phyloP scores from a whole-genome alignment of 345 rosid genomes.

The Zanthoxylum bungeanum region DNA sequence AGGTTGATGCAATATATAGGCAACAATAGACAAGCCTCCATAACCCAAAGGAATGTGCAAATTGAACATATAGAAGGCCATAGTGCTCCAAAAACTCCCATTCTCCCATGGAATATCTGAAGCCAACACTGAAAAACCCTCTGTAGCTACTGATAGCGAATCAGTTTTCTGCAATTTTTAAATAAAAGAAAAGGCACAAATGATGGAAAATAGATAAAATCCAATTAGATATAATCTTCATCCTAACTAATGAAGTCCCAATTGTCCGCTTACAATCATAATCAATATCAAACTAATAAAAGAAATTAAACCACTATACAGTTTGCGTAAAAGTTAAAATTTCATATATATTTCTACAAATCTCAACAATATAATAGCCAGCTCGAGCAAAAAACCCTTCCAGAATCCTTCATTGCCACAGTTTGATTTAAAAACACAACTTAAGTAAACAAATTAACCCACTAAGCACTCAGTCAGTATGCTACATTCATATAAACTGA shows the following conservation, averaged over 20 bases:
- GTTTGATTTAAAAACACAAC: neutral
- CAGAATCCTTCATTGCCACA: neutral
- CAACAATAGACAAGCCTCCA: no score
- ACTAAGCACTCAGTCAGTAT: neutral
- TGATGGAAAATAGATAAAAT: no score
- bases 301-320: neutral
- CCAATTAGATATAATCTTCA: no score
- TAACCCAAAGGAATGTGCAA: no score
- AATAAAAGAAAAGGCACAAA: no score
- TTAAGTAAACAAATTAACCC: neutral
- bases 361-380: no score
- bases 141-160: constrained; percentile 6
- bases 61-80: no score
- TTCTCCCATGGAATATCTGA: constrained; percentile 54
- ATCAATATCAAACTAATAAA: constrained; percentile 5
- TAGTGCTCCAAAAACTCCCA: no score
- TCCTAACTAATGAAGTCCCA: no score
- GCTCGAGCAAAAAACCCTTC: no score
- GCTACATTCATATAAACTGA: neutral
- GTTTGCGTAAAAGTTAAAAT: neutral
- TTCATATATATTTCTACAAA: neutral
- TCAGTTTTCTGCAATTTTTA: constrained; percentile 12
- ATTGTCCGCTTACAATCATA: neutral
- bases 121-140: constrained; percentile 58
- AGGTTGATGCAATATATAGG: no score